These are phyloP conservation scores for Protea cynaroides DNA, from an alignment of 164 flowering plant species.

Conservation along the genomic window DNA sequence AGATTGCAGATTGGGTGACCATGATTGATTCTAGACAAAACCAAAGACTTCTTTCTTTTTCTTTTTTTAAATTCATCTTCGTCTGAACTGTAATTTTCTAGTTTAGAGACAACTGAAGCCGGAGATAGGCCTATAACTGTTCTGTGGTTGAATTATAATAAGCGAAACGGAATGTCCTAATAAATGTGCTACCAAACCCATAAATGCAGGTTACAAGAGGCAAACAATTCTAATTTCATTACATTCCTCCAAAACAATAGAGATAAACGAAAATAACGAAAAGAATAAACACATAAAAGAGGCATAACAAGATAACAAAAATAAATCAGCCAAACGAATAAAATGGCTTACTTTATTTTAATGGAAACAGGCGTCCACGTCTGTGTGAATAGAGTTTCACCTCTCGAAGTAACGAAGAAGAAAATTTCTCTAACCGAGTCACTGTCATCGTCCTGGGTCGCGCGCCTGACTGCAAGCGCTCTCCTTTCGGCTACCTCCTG, in stretches of 20 bases:
- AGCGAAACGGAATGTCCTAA: no score
- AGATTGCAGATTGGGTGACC: no score
- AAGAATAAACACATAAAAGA: background rate
- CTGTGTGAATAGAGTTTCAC: conserved; percentile 62
- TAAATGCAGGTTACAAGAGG: no score
- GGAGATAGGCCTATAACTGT: no score
- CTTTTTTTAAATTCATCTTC: background rate
- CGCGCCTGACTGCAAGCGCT: conserved; percentile 45
- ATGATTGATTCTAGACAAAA: background rate
- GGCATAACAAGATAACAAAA: background rate
- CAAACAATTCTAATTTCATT: no score
- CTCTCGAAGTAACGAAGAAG: conserved; percentile 38
- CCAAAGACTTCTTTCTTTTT: background rate
- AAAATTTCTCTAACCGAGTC: conserved; percentile 31
- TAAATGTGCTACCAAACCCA: no score
- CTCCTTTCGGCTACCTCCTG: conserved; percentile 46
- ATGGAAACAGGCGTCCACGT: conserved; percentile 54
- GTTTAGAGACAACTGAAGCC: background rate
- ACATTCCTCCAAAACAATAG: no score
- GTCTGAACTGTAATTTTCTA: background rate
- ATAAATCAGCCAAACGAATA: background rate
- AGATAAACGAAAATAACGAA: background rate
- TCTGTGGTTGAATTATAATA: no score
- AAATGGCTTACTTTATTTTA: conserved; percentile 30
- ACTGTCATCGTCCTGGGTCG: conserved; percentile 27